Evolutionary conservation across 2,329 filamentous ascomycete species (phyloP).

Genomic region (Pseudogymnoascus sp.): DNA sequence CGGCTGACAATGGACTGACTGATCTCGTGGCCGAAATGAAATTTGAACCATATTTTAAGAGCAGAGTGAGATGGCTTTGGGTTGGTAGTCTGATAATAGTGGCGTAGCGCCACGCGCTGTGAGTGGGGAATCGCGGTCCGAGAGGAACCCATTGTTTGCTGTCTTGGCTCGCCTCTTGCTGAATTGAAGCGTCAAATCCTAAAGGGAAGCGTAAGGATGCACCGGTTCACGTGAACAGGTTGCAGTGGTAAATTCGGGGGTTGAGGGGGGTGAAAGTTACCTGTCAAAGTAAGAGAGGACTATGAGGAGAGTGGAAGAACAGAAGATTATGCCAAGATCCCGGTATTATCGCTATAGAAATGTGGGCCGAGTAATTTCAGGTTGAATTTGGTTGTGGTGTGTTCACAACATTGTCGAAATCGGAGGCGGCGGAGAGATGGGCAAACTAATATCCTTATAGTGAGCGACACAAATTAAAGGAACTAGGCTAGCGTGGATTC

Average conservation of each 20-base stretch:
- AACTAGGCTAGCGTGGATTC: not conserved
- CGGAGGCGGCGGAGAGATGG: not conserved
- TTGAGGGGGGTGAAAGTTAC: not conserved
- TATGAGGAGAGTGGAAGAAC: not conserved
- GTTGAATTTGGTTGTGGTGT: no score
- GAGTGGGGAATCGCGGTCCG: constrained; percentile 13
- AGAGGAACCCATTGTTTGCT: constrained; percentile 13
- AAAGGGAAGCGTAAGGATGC: not conserved
- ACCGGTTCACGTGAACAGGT: not conserved
- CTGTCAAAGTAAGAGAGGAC: not conserved
- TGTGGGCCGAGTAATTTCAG: not conserved
- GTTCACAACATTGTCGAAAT: not conserved
- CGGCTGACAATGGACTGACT: constrained; percentile 17
- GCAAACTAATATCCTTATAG: not conserved
- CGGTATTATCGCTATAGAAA: not conserved
- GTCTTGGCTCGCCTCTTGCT: constrained; percentile 13
- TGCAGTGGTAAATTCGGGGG: not conserved
- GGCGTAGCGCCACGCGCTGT: constrained; percentile 14
- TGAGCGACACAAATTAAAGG: not conserved
- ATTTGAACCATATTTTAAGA: constrained; percentile 14
- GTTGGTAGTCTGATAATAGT: constrained; percentile 14
- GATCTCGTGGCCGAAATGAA: constrained; percentile 15
- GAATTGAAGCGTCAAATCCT: constrained; percentile 9
- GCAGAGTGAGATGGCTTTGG: constrained; percentile 15
- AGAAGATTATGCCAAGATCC: not conserved